Base-by-base conservation (phyloP, 2,329 filamentous ascomycete genomes). In the Furcasterigmium sp. region DNA sequence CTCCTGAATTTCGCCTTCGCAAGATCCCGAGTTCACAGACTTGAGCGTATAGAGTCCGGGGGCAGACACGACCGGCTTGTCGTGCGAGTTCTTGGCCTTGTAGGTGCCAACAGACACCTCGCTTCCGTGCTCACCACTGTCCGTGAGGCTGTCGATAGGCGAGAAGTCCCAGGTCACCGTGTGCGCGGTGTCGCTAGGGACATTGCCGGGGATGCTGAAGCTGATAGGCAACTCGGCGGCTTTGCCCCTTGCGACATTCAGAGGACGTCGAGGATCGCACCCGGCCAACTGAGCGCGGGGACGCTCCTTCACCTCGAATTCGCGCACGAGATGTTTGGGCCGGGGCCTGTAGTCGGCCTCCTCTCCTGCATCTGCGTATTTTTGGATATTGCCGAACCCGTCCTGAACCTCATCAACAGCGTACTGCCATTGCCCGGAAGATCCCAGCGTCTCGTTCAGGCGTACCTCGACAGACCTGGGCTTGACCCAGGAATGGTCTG, bases 381-480 rank as follows among this genome's bases (percentile, higher is more conserved):
- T 85, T 46, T 91, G 83, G 29, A 85, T 68, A 55, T 98, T 98
- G 37, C 91, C 91, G 52, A 91, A 85, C 3, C 82, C 91, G 68
- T 98, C 93, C 46, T 88, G 82, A 8, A 98, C 88, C 61, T 96
- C 88, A 53, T 96, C 88, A 42, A 98, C 82, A 1, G 85, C 84
- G 59, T 97, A 98, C 47, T 85, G 75, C 91, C 91, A 97, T 41
- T 82, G 76, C 14, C 91, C 93, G 41, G 85, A 78, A 7, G 75
- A 75, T 39, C 80, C 80, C 67, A 98, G 81, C 5, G 91, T 91
- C 63, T 98, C 94, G 57, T 95, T 97, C 44, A 98, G 69, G 5
- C 88, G 82, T 17, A 98, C 88, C 9, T 76, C 76, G 28, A 98
- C 82, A 32, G 70, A 83, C 45, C 87, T 84, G 17, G 84, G 70